Conservation (phyloP, 163 green algal species). For the Trebouxiophyceae sp. region DNA sequence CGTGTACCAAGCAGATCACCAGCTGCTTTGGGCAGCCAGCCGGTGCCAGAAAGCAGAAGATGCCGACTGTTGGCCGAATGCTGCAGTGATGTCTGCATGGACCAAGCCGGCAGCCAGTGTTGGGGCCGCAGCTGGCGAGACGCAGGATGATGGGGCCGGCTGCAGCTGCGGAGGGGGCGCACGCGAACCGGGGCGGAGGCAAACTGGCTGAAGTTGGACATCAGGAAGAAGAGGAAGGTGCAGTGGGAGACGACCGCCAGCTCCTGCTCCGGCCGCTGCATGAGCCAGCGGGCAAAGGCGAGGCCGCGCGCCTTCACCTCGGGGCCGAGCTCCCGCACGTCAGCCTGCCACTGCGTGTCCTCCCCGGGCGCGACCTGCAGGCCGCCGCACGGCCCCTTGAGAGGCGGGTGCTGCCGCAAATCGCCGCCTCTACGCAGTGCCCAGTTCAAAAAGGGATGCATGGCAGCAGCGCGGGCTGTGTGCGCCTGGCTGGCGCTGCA, state of each 20-base stretch:
- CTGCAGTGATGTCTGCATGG: background rate
- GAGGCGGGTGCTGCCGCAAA: too few relatives aligned
- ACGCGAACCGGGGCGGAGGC: slow-evolving; percentile 9
- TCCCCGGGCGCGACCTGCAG: slow-evolving; percentile 35
- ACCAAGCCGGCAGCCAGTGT: background rate
- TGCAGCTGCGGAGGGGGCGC: background rate
- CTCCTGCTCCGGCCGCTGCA: slow-evolving; percentile 39
- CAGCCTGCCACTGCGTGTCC: slow-evolving; percentile 42
- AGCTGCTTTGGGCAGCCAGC: too few relatives aligned
- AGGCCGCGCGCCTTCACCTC: slow-evolving; percentile 33
- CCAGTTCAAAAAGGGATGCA: too few relatives aligned
- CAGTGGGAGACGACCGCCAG: slow-evolving; percentile 54
- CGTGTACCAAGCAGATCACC: too few relatives aligned
- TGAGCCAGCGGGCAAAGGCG: slow-evolving; percentile 45
- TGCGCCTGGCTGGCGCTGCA: too few relatives aligned
- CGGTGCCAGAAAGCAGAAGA: too few relatives aligned
- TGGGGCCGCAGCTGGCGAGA: background rate
- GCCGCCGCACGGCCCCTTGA: too few relatives aligned
- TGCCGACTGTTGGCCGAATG: background rate
- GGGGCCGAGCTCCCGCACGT: slow-evolving; percentile 37
- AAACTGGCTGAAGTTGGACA: slow-evolving; percentile 35
- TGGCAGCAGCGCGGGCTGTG: too few relatives aligned
- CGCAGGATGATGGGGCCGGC: background rate
- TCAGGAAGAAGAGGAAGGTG: slow-evolving; percentile 48
- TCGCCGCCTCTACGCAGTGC: too few relatives aligned